A percentile compares a stretch with the other conserved stretches of the same genome.
These are phyloP conservation scores for Chlorella vulgaris DNA, from an alignment of 139 green algal species.

Conservation along the genomic window DNA sequence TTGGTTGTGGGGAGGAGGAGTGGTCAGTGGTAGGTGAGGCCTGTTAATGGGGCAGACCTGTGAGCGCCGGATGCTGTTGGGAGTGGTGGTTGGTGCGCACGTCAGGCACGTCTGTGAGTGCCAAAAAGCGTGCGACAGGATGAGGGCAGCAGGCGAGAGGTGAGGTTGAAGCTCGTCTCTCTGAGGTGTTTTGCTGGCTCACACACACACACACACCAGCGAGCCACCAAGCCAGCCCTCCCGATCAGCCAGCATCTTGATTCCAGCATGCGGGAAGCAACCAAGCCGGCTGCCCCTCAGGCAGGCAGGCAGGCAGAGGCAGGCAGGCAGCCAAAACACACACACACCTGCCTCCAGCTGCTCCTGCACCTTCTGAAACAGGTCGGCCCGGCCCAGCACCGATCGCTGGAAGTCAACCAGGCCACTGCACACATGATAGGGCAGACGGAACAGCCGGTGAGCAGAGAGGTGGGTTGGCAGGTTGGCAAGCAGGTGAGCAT, in stretches of 20 bases:
- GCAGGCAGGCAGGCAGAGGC: not conserved
- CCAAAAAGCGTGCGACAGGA: too few relatives aligned
- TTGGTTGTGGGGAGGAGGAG: not conserved
- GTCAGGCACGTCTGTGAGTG: too few relatives aligned
- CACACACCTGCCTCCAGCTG: constrained; percentile 62
- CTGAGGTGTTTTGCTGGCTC: too few relatives aligned
- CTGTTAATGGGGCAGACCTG: not conserved
- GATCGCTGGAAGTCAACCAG: constrained; percentile 93
- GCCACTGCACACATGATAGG: constrained; percentile 45
- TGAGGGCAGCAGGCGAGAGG: too few relatives aligned
- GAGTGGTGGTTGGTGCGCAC: too few relatives aligned
- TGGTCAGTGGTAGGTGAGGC: not conserved
- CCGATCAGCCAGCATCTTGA: too few relatives aligned
- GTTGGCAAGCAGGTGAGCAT: not conserved
- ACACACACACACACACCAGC: too few relatives aligned
- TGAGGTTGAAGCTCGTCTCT: too few relatives aligned
- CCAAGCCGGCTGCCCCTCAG: too few relatives aligned
- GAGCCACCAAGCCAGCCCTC: too few relatives aligned
- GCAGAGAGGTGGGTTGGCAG: not conserved
- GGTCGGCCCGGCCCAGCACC: constrained; percentile 67
- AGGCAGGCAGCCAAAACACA: not conserved
- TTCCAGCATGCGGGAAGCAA: too few relatives aligned
- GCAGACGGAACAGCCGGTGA: not conserved
- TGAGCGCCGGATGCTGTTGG: too few relatives aligned
- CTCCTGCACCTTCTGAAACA: constrained; percentile 51